Evolutionary conservation across 495 filamentous ascomycete genomes (phyloP).

Genomic region (Talaromyces stipitatus): DNA sequence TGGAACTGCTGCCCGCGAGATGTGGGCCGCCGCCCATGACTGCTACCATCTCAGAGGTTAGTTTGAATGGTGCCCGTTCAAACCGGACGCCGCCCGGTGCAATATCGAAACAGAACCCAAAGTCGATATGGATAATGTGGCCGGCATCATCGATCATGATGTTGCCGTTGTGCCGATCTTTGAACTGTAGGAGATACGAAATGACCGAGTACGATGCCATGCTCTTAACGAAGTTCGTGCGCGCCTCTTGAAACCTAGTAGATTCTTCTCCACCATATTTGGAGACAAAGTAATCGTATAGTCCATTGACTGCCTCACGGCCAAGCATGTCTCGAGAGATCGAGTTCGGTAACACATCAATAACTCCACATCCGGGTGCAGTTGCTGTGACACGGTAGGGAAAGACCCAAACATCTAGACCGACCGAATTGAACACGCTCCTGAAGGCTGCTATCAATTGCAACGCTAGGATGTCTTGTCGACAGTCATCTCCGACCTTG

Average conservation of each 20-base stretch:
- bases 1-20: slow-evolving; percentile 18
- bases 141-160: slow-evolving; percentile 98
- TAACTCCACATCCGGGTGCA: slow-evolving; percentile 94
- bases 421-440: slow-evolving; percentile 88
- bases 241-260: slow-evolving; percentile 86
- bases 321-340: slow-evolving; percentile 99
- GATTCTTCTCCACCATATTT: slow-evolving; percentile 96
- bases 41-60: slow-evolving; percentile 93
- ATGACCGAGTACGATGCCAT: slow-evolving; percentile 99
- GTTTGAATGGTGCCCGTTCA: slow-evolving; percentile 96
- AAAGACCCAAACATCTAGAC: slow-evolving; percentile 93
- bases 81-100: slow-evolving; percentile 94
- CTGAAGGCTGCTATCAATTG: slow-evolving; percentile 98
- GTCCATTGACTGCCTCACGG: slow-evolving; percentile 91
- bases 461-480: slow-evolving; percentile 91
- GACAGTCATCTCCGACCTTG: slow-evolving; percentile 98
- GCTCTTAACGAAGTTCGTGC: slow-evolving; percentile 97
- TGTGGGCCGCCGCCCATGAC: slow-evolving; percentile 81
- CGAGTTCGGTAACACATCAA: slow-evolving; percentile 94
- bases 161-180: slow-evolving; percentile 98
- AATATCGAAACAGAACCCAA: slow-evolving; percentile 99
- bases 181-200: slow-evolving; percentile 94
- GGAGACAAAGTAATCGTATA: slow-evolving; percentile 96
- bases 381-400: slow-evolving; percentile 98
- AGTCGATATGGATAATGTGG: slow-evolving; percentile 98